These are phyloP conservation scores for Coemansia guatemalensis DNA, from an alignment of 192 early-diverging fungal genomes.

Conservation along the genomic window DNA sequence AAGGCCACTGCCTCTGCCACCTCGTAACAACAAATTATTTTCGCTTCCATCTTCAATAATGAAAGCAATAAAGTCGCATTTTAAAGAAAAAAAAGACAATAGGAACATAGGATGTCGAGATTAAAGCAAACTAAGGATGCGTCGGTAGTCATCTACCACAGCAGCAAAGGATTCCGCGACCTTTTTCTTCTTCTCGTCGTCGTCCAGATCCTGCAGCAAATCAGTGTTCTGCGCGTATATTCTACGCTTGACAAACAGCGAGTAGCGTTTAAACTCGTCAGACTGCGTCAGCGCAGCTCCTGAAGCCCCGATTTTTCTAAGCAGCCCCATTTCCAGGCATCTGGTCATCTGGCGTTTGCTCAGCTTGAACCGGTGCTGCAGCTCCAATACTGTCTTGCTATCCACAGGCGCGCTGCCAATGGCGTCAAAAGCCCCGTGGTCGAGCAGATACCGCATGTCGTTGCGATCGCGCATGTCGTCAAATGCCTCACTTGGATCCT, in stretches of 20 bases:
- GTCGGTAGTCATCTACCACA: slow-evolving; percentile 77
- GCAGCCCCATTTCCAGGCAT: slow-evolving; percentile 77
- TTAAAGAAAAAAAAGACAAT: neutral
- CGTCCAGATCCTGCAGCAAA: slow-evolving; percentile 61
- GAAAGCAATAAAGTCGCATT: slow-evolving; percentile 6
- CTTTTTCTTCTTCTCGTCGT: slow-evolving; percentile 66
- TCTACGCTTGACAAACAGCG: slow-evolving; percentile 82
- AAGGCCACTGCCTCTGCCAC: slow-evolving; percentile 19
- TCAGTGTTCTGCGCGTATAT: slow-evolving; percentile 84
- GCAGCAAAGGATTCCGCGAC: slow-evolving; percentile 73
- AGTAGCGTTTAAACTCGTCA: slow-evolving; percentile 56
- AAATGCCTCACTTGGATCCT: slow-evolving; percentile 92
- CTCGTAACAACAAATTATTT: neutral
- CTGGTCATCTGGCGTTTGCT: slow-evolving; percentile 80
- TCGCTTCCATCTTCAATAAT: slow-evolving; percentile 2
- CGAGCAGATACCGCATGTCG: slow-evolving; percentile 68
- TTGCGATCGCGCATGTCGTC: slow-evolving; percentile 81
- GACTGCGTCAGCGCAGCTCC: slow-evolving; percentile 11
- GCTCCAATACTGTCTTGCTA: slow-evolving; percentile 40
- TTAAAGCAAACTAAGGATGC: slow-evolving; percentile 55
- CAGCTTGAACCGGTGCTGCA: slow-evolving; percentile 69
- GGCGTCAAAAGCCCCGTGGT: slow-evolving; percentile 59
- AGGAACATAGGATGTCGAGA: neutral
- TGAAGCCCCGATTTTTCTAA: slow-evolving; percentile 57
- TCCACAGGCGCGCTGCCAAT: slow-evolving; percentile 62